Conservation (phyloP, 1,284 basidiomycete species). For the Papiliotrema flavescens region DNA sequence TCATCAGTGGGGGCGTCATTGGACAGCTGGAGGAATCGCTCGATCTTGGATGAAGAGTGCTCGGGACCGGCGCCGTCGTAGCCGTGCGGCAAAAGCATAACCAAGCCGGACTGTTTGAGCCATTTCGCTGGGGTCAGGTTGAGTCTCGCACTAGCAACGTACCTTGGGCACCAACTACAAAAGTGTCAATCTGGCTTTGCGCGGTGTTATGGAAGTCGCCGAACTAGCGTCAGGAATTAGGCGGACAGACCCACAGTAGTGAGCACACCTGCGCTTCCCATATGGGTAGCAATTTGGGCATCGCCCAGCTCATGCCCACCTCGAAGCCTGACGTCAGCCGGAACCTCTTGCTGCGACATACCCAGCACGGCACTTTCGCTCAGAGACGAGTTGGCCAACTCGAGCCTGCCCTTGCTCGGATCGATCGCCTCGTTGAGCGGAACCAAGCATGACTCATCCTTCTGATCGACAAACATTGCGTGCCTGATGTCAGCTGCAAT, state of each 20-base stretch:
- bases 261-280: conserved; percentile 73
- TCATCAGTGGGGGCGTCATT: conserved; percentile 55
- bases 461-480: conserved; percentile 84
- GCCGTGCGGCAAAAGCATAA: conserved; percentile 79
- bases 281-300: conserved; percentile 70
- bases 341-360: conserved; percentile 46
- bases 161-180: conserved; percentile 78
- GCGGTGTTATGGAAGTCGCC: conserved; percentile 92
- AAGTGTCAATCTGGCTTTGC: conserved; percentile 83
- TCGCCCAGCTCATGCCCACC: conserved; percentile 81
- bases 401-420: conserved; percentile 59
- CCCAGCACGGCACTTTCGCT: conserved; percentile 81
- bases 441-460: conserved; percentile 68
- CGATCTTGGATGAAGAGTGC: conserved; percentile 79
- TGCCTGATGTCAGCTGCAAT: conserved; percentile 53
- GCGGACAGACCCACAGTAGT: conserved; percentile 39
- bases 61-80: conserved; percentile 87
- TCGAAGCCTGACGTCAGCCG: conserved; percentile 58
- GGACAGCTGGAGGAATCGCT: conserved; percentile 77
- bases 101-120: conserved; percentile 85
- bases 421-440: conserved; percentile 65
- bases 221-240: conserved; percentile 24
- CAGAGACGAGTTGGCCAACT: conserved; percentile 80
- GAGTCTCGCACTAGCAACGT: conserved; percentile 32
- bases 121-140: conserved; percentile 66